Conservation (phyloP, 2,329 filamentous ascomycete species). For the Colletotrichum graminicola region DNA sequence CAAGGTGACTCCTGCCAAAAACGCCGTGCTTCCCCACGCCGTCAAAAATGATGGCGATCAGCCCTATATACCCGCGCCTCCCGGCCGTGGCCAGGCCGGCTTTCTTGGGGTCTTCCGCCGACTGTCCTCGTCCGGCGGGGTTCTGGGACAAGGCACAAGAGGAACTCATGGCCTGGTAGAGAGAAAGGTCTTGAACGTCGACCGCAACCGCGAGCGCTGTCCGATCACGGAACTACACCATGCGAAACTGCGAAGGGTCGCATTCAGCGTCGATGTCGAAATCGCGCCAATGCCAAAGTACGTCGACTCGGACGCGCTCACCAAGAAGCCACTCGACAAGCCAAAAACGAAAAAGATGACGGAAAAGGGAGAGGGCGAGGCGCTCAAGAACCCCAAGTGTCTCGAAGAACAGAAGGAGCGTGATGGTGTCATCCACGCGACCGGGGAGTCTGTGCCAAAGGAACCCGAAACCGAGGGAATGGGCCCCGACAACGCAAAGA, state of each 20-base stretch:
- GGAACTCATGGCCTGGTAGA: conserved; percentile 78
- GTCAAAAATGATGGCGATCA: conserved; percentile 69
- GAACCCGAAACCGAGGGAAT: conserved; percentile 55
- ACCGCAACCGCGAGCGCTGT: conserved; percentile 83
- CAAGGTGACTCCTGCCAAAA: conserved; percentile 64
- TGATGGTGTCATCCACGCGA: conserved; percentile 54
- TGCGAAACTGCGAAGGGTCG: conserved; percentile 85
- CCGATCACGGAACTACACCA: conserved; percentile 82
- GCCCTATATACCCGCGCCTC: conserved; percentile 81
- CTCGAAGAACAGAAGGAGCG: conserved; percentile 69
- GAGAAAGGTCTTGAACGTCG: conserved; percentile 85
- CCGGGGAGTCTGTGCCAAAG: conserved; percentile 55
- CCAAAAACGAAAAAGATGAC: conserved; percentile 71
- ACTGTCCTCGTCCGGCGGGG: conserved; percentile 76
- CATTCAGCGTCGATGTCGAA: conserved; percentile 97
- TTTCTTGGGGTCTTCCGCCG: conserved; percentile 87
- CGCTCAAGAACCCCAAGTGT: conserved; percentile 75
- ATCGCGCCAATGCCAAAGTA: conserved; percentile 91
- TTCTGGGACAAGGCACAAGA: conserved; percentile 61
- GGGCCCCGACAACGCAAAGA: conserved; percentile 43
- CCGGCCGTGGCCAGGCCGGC: conserved; percentile 74
- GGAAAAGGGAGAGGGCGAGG: conserved; percentile 80
- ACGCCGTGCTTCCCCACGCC: conserved; percentile 70
- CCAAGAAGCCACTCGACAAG: conserved; percentile 59
- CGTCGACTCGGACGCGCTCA: conserved; percentile 66